These are phyloP conservation scores for Serendipita sp. DNA, from an alignment of 768 basidiomycete genomes.

Conservation along the genomic window DNA sequence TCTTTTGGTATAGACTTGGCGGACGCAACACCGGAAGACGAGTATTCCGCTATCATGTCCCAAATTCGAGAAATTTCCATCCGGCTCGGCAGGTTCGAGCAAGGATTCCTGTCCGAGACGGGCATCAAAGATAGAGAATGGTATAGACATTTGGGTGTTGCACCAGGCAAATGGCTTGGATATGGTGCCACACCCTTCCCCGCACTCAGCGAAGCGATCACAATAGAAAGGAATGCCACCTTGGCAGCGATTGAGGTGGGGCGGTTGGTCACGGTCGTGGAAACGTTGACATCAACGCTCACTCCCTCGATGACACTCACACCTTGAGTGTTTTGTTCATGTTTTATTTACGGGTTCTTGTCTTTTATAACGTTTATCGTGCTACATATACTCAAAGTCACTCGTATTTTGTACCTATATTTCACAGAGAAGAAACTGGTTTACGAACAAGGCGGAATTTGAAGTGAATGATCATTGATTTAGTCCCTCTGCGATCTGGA, in stretches of 20 bases:
- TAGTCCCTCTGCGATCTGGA: too few species aligned
- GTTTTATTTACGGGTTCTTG: too few species aligned
- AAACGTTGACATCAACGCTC: slow-evolving; percentile 22
- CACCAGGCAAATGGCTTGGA: slow-evolving; percentile 67
- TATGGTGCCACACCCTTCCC: slow-evolving; percentile 79
- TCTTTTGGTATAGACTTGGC: neutral
- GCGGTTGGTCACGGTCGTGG: slow-evolving; percentile 39
- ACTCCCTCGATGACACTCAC: neutral
- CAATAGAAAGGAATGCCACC: slow-evolving; percentile 46
- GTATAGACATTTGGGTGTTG: slow-evolving; percentile 74
- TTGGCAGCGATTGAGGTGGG: slow-evolving; percentile 43
- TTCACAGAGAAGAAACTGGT: too few species aligned
- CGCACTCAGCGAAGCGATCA: slow-evolving; percentile 59
- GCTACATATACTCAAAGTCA: too few species aligned
- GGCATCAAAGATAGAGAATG: slow-evolving; percentile 72
- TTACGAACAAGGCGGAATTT: too few species aligned
- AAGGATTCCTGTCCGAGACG: slow-evolving; percentile 60
- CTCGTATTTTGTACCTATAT: too few species aligned
- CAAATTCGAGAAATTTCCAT: neutral
- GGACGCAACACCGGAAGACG: neutral
- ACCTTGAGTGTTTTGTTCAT: too few species aligned
- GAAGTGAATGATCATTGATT: too few species aligned
- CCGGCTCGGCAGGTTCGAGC: slow-evolving; percentile 35
- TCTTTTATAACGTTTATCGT: too few species aligned
- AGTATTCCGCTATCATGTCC: neutral